Evolutionary conservation across 139 green algal genomes (phyloP).

Genomic region (Nannochloris sp.): DNA sequence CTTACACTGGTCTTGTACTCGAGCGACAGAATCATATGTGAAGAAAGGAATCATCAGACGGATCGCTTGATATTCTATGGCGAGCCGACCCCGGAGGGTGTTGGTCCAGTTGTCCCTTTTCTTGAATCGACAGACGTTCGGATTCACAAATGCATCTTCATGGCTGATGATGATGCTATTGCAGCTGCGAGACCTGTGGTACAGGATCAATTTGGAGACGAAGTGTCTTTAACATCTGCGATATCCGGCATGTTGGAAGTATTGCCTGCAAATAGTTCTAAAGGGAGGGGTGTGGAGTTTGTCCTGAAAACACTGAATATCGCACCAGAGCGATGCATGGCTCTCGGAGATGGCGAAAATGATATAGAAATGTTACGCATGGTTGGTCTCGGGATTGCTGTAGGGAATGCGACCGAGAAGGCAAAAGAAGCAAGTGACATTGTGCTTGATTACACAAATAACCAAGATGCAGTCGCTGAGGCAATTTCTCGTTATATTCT

Average conservation of each 20-base stretch:
- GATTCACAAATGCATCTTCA: slow-evolving; percentile 65
- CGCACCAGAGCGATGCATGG: slow-evolving; percentile 45
- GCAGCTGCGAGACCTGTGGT: slow-evolving; percentile 6
- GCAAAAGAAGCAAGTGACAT: slow-evolving; percentile 21
- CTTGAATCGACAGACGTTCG: slow-evolving; percentile 1
- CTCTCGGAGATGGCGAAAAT: slow-evolving; percentile 83
- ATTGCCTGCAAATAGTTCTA: slow-evolving; percentile 56
- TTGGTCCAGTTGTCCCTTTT: slow-evolving; percentile 10
- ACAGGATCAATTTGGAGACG: slow-evolving; percentile 23
- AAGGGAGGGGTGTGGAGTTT: slow-evolving; percentile 43
- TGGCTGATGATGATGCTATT: slow-evolving; percentile 28
- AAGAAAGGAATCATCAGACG: slow-evolving; percentile 47
- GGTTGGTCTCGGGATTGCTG: slow-evolving; percentile 81
- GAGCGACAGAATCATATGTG: slow-evolving; percentile 59
- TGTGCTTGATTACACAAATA: slow-evolving; percentile 55
- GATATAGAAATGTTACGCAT: slow-evolving; percentile 82
- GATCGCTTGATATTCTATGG: slow-evolving; percentile 68
- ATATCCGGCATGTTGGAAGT: slow-evolving; percentile 84
- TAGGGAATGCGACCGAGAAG: slow-evolving; percentile 15
- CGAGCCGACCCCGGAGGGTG: slow-evolving; percentile 49
- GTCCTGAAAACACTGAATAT: slow-evolving; percentile 41
- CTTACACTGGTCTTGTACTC: slow-evolving; percentile 51
- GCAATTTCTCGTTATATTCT: slow-evolving; percentile 40
- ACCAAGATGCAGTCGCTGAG: slow-evolving; percentile 79
- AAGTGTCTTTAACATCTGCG: slow-evolving; percentile 45